Conservation (phyloP, 306 rosid species). For the Aeschynomene evenia region DNA sequence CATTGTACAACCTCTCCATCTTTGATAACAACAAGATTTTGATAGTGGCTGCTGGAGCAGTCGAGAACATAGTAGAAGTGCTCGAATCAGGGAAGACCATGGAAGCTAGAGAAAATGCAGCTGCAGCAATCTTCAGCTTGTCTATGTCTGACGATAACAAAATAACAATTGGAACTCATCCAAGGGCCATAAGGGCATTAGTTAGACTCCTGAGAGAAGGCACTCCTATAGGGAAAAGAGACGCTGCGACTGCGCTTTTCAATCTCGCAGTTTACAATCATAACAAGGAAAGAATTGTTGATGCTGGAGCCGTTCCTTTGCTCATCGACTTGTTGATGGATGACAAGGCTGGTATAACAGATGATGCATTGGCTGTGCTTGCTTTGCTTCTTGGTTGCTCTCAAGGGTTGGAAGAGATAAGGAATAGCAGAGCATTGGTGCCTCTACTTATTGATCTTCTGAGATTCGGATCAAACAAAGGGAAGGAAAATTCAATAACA, state of each 20-base stretch:
- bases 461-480: slow-evolving; percentile 66
- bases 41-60: slow-evolving; percentile 66
- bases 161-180: slow-evolving; percentile 48
- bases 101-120: slow-evolving; percentile 78
- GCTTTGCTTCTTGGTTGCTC: slow-evolving; percentile 57
- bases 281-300: slow-evolving; percentile 49
- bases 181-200: slow-evolving; percentile 55
- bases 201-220: slow-evolving; percentile 69
- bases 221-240: slow-evolving; percentile 56
- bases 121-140: slow-evolving; percentile 67
- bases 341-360: slow-evolving; percentile 64
- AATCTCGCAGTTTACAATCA: slow-evolving; percentile 56
- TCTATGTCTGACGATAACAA: slow-evolving; percentile 61
- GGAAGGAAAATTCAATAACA: slow-evolving; percentile 63
- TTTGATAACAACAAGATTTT: slow-evolving; percentile 61
- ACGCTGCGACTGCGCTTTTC: slow-evolving; percentile 67
- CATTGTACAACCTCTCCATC: slow-evolving; percentile 65
- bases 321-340: slow-evolving; percentile 60
- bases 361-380: slow-evolving; percentile 61
- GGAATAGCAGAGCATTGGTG: slow-evolving; percentile 47
- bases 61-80: slow-evolving; percentile 51
- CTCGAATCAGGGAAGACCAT: slow-evolving; percentile 59
- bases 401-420: slow-evolving; percentile 58
- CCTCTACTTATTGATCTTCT: slow-evolving; percentile 59
- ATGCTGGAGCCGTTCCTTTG: slow-evolving; percentile 56